Evolutionary conservation across 148 eudicot species (phyloP).

Genomic region (Amaranthus cruentus): DNA sequence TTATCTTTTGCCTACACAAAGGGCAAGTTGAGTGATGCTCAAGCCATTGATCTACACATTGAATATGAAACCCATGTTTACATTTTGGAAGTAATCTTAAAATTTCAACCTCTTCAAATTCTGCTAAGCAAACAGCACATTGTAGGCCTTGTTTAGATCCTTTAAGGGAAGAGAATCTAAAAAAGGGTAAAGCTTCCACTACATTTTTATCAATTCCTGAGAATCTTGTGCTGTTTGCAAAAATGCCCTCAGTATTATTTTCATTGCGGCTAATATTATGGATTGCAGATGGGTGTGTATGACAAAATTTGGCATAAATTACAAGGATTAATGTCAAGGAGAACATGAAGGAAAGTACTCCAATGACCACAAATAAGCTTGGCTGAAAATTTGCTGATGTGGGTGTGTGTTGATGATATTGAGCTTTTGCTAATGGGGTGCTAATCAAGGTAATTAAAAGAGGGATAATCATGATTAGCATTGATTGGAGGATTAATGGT

Average conservation of each 20-base stretch:
- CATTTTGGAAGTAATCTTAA: slow-evolving; percentile 70
- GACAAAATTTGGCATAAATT: slow-evolving; percentile 50
- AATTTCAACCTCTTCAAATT: slow-evolving; percentile 53
- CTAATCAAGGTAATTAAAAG: neutral
- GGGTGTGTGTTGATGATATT: slow-evolving; percentile 9
- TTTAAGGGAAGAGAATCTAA: slow-evolving; percentile 55
- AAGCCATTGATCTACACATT: slow-evolving; percentile 74
- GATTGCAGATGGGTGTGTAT: slow-evolving; percentile 17
- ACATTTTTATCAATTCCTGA: slow-evolving; percentile 57
- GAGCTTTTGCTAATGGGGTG: slow-evolving; percentile 13
- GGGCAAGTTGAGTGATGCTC: slow-evolving; percentile 75
- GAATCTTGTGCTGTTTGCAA: slow-evolving; percentile 24
- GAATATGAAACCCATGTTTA: slow-evolving; percentile 67
- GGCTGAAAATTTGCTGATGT: slow-evolving; percentile 44
- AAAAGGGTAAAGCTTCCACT: slow-evolving; percentile 62
- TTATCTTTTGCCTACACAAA: slow-evolving; percentile 55
- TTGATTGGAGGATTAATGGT: neutral
- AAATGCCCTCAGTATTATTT: slow-evolving; percentile 7
- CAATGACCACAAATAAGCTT: slow-evolving; percentile 59
- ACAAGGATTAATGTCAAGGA: slow-evolving; percentile 45
- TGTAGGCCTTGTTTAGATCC: slow-evolving; percentile 68
- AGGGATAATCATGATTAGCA: neutral
- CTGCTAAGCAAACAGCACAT: slow-evolving; percentile 70
- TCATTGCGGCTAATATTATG: slow-evolving; percentile 4
- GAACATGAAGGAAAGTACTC: slow-evolving; percentile 50